Evolutionary conservation across 345 rosid species (phyloP).

Genomic region (Murraya koenigii): DNA sequence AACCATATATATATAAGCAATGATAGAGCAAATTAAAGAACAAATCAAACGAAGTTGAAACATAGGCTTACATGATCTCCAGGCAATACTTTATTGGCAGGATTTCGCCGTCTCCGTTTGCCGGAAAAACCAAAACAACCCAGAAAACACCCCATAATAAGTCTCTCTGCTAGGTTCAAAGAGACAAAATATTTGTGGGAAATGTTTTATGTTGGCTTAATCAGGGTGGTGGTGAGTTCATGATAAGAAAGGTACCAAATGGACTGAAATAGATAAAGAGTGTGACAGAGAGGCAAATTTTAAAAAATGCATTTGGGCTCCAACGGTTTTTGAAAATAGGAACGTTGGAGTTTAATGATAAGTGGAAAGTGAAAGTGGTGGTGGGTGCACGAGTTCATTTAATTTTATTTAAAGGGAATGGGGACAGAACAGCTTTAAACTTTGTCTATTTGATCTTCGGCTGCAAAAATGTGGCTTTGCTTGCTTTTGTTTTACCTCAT

Average conservation of each 20-base stretch:
- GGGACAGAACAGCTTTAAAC: slow-evolving; percentile 7
- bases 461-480: too few relatives aligned
- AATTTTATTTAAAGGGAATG: neutral
- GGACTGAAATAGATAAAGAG: neutral
- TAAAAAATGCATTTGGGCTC: slow-evolving; percentile 30
- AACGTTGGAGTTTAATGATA: slow-evolving; percentile 62
- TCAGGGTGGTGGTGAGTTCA: neutral
- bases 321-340: slow-evolving; percentile 62
- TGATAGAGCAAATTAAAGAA: neutral
- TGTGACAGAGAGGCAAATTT: neutral
- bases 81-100: slow-evolving; percentile 42
- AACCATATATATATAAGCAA: neutral
- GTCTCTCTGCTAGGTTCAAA: slow-evolving; percentile 13
- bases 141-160: slow-evolving; percentile 77
- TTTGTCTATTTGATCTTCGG: slow-evolving; percentile 7
- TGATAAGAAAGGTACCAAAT: neutral
- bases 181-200: neutral
- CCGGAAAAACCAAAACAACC: slow-evolving; percentile 79
- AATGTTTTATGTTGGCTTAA: neutral
- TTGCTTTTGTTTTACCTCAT: too few relatives aligned
- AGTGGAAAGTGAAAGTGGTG: slow-evolving; percentile 16
- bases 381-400: slow-evolving; percentile 29
- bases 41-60: neutral
- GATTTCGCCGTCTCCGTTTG: slow-evolving; percentile 51
- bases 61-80: slow-evolving; percentile 45